phyloP scores from a whole-genome alignment of 768 basidiomycete genomes.

The Cubamyces sp. region DNA sequence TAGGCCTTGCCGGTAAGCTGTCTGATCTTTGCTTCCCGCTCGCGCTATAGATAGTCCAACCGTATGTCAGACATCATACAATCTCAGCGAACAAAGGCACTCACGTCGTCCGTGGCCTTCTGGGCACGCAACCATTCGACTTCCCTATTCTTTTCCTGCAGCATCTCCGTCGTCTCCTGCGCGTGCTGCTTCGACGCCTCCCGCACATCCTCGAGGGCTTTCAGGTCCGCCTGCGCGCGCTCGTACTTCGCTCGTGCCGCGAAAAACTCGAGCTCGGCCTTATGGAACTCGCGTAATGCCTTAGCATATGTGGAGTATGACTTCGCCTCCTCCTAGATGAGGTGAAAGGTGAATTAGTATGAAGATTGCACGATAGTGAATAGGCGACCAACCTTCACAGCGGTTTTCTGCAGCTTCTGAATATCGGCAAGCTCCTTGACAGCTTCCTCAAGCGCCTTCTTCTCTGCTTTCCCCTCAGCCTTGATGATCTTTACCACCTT shows the following conservation, averaged over 20 bases:
- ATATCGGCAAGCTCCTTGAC: constrained; percentile 67
- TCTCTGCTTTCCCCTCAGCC: constrained; percentile 69
- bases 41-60: constrained; percentile 41
- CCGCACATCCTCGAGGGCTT: constrained; percentile 38
- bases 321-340: constrained; percentile 56
- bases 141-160: constrained; percentile 75
- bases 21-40: constrained; percentile 55
- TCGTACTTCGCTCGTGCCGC: constrained; percentile 66
- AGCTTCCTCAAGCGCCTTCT: constrained; percentile 59
- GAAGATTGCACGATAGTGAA: neutral
- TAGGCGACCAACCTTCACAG: constrained; percentile 52
- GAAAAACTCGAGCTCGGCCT: constrained; percentile 61
- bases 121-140: constrained; percentile 67
- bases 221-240: constrained; percentile 47
- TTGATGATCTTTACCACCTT: constrained; percentile 71
- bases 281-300: constrained; percentile 60
- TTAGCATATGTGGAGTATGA: constrained; percentile 58
- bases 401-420: constrained; percentile 70
- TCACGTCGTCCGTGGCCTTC: constrained; percentile 67
- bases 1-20: constrained; percentile 43
- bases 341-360: neutral
- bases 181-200: constrained; percentile 57
- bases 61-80: constrained; percentile 3
- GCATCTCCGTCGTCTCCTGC: constrained; percentile 57
- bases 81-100: constrained; percentile 6